These are phyloP conservation scores for Leishmania guyanensis DNA, from an alignment of 208 protist genomes.

Conservation along the genomic window DNA sequence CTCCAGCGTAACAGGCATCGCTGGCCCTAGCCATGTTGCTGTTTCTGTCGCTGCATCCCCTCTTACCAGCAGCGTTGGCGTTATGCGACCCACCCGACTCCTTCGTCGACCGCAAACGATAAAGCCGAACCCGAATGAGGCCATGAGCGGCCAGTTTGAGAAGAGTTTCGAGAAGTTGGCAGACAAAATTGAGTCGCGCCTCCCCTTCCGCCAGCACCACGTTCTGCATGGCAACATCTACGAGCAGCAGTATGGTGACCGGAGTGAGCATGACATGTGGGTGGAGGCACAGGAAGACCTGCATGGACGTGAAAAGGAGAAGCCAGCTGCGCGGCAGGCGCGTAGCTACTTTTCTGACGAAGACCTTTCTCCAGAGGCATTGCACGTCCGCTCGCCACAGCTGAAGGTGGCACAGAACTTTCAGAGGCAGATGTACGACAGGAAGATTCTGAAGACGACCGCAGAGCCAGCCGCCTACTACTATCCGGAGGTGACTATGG, in stretches of 20 bases:
- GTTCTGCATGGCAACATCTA: constrained; percentile 58
- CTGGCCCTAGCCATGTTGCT: neutral
- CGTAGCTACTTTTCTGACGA: constrained; percentile 74
- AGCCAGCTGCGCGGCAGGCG: constrained; percentile 61
- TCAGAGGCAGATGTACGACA: constrained; percentile 61
- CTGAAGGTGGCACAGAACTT: constrained; percentile 71
- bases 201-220: constrained; percentile 67
- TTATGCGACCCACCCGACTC: constrained; percentile 30
- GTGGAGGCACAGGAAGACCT: constrained; percentile 68
- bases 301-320: constrained; percentile 55
- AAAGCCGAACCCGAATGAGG: constrained; percentile 79
- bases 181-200: constrained; percentile 54
- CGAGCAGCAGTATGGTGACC: constrained; percentile 70
- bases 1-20: neutral
- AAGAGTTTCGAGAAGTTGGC: constrained; percentile 84
- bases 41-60: neutral
- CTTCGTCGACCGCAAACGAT: constrained; percentile 63
- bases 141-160: constrained; percentile 70
- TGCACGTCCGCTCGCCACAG: constrained; percentile 61
- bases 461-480: constrained; percentile 73
- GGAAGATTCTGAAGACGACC: constrained; percentile 68
- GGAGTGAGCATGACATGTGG: constrained; percentile 49
- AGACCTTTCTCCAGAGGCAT: constrained; percentile 53
- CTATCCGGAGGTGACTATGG: constrained; percentile 42
- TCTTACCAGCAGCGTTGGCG: neutral